These are phyloP conservation scores for Ceratocystis destructans DNA, from an alignment of 2,329 filamentous ascomycete genomes.

Conservation along the genomic window DNA sequence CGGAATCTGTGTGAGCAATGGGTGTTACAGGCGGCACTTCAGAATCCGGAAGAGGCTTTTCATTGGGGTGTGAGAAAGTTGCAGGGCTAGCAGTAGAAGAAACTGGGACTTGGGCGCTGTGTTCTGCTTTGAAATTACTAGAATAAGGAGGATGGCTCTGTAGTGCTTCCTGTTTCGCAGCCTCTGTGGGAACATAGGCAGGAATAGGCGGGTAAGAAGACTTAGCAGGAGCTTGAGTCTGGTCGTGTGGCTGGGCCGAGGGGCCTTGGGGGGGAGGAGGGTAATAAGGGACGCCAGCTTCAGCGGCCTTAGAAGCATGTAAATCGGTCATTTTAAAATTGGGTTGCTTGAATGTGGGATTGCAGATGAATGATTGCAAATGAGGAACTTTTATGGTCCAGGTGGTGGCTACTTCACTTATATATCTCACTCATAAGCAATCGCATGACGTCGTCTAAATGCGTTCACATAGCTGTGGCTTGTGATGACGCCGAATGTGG, in stretches of 20 bases:
- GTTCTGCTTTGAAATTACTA: not conserved
- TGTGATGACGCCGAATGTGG: not conserved
- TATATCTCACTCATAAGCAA: slow-evolving; percentile 3
- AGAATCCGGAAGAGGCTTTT: slow-evolving; percentile 1
- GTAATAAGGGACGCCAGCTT: slow-evolving; percentile 17
- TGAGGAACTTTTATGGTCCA: too few species aligned
- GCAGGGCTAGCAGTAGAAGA: not conserved
- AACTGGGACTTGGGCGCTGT: not conserved
- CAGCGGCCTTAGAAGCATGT: slow-evolving; percentile 11
- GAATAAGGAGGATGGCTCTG: slow-evolving; percentile 3
- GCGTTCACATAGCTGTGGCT: not conserved
- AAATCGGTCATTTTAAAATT: slow-evolving; percentile 13
- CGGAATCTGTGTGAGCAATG: not conserved
- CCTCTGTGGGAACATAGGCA: slow-evolving; percentile 7
- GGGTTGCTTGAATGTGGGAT: not conserved
- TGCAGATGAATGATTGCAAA: not conserved
- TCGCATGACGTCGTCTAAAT: not conserved
- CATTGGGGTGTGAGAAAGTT: not conserved
- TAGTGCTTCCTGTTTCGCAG: slow-evolving; percentile 4
- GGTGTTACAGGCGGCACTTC: slow-evolving; percentile 4
- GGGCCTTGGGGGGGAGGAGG: slow-evolving; percentile 18
- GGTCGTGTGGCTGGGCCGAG: slow-evolving; percentile 8
- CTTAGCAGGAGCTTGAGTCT: slow-evolving; percentile 9
- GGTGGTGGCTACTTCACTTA: not conserved
- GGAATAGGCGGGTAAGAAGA: slow-evolving; percentile 17